Evolutionary conservation across 2,329 filamentous ascomycete genomes (phyloP), one percentile per base, ranked within the genome.

Genomic region (Pseudogymnoascus sp.): DNA sequence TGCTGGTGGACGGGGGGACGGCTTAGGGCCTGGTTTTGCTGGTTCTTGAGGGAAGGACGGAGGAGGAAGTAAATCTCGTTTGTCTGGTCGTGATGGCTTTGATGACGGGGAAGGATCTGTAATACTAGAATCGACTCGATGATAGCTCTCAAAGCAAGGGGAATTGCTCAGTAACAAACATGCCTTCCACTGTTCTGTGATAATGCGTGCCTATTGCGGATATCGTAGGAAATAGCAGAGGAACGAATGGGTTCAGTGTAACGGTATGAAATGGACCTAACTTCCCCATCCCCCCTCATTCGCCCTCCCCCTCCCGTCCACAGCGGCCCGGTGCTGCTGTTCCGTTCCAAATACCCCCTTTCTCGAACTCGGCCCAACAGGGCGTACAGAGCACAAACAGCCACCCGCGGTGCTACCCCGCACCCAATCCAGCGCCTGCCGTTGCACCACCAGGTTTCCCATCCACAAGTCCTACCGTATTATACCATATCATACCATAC

Each of bases 81-180:
- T 22, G 10, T 43, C 11, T 24, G 11, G 19, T 24, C 19, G 4
- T 43, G 41, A 43, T 6, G 41, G 41, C 19, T 12, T 41, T 22
- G 40, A 41, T 19, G 41, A 24, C 10, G 41, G 40, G 41, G 12
- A 33, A 28, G 28, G 16, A 24, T 28, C 14, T 60, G 59, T 41
- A 37, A 60, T 16, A 60, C 33, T 60, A 60, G 33, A 37, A 33
- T 7, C 6, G 5, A 26, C 8, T 19, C 19, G 46, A 56, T 56
- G 46, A 56, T 56, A 56, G 46, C 46, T 56, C 46, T 56, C 6
- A 33, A 56, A 56, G 46, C 46, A 56, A 56, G n/a, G 8, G n/a
- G 26, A 12, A 56, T 56, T 56, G 46, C 46, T 56, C 46, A 56
- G 46, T 33, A 56, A 33, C 24, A 11, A 2, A 0, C 7, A 7